A percentile compares a stretch with the other conserved stretches of the same genome.
phyloP scores from a whole-genome alignment of 2,329 filamentous ascomycete species.

The Grosmannia serpens region DNA sequence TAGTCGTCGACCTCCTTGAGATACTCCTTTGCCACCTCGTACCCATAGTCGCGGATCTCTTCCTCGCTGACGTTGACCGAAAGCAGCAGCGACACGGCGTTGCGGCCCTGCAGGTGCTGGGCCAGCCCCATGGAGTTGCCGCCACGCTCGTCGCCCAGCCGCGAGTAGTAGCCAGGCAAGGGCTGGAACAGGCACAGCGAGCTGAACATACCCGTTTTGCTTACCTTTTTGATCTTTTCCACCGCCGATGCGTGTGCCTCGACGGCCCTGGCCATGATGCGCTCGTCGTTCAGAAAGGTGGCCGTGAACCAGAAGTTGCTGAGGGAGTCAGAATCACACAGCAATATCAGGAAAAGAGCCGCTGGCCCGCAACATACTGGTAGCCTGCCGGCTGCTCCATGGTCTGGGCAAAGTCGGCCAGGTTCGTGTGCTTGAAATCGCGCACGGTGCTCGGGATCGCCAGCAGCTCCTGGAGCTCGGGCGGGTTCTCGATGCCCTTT shows the following conservation, averaged over 20 bases:
- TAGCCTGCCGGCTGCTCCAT: not conserved
- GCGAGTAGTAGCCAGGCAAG: constrained; percentile 9
- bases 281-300: constrained; percentile 24
- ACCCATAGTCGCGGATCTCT: constrained; percentile 12
- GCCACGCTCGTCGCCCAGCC: constrained; percentile 5
- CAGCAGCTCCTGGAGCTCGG: constrained; percentile 13
- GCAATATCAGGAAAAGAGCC: not conserved
- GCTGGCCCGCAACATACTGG: not conserved
- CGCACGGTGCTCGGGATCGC: constrained; percentile 3
- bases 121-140: constrained; percentile 16
- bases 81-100: constrained; percentile 13
- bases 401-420: not conserved
- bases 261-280: constrained; percentile 21
- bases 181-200: constrained; percentile 15
- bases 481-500: constrained; percentile 9
- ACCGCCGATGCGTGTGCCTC: constrained; percentile 20
- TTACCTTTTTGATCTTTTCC: constrained; percentile 9
- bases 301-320: constrained; percentile 24
- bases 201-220: constrained; percentile 12
- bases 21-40: constrained; percentile 8
- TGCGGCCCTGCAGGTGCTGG: not conserved
- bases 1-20: constrained; percentile 9
- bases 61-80: constrained; percentile 9
- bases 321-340: not conserved
- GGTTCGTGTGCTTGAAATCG: constrained; percentile 1